Conservation (phyloP, 2,329 filamentous ascomycete genomes). For the Stachybotrys chartarum region DNA sequence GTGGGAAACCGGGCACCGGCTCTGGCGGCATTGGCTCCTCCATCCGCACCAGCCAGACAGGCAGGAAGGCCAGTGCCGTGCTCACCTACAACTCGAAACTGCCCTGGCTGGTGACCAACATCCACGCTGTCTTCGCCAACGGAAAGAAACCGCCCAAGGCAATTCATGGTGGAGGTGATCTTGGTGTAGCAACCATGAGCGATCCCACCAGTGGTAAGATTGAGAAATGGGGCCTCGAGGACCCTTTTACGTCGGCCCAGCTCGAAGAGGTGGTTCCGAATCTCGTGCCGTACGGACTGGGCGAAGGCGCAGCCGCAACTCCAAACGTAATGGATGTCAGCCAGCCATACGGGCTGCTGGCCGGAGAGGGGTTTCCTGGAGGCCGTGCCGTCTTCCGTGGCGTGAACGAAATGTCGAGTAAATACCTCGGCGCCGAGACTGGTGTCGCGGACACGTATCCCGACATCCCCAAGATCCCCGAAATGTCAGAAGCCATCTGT, state of each 20-base stretch:
- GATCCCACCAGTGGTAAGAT: conserved; percentile 71
- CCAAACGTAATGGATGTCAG: conserved; percentile 91
- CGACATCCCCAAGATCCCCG: conserved; percentile 71
- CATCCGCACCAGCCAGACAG: conserved; percentile 39
- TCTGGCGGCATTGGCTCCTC: conserved; percentile 44
- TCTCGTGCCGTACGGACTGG: conserved; percentile 69
- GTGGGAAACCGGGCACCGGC: conserved; percentile 68
- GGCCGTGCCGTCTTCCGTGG: conserved; percentile 74
- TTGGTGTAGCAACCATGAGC: conserved; percentile 71
- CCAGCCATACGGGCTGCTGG: conserved; percentile 73
- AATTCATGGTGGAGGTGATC: conserved; percentile 75
- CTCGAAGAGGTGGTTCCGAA: conserved; percentile 71
- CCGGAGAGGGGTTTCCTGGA: conserved; percentile 80
- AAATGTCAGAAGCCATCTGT: conserved; percentile 63
- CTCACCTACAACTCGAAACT: conserved; percentile 82
- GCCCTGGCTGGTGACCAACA: conserved; percentile 67
- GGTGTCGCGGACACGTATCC: conserved; percentile 54
- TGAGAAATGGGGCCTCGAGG: conserved; percentile 74
- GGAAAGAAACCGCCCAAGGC: conserved; percentile 71
- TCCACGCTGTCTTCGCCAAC: conserved; percentile 69
- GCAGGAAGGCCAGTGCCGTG: conserved; percentile 64
- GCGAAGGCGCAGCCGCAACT: conserved; percentile 67
- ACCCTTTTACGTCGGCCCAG: conserved; percentile 67
- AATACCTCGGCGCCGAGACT: conserved; percentile 59
- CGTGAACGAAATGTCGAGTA: conserved; percentile 66